Evolutionary conservation across 257 asterid species (phyloP).

Genomic region (Cynanchum wilfordii): DNA sequence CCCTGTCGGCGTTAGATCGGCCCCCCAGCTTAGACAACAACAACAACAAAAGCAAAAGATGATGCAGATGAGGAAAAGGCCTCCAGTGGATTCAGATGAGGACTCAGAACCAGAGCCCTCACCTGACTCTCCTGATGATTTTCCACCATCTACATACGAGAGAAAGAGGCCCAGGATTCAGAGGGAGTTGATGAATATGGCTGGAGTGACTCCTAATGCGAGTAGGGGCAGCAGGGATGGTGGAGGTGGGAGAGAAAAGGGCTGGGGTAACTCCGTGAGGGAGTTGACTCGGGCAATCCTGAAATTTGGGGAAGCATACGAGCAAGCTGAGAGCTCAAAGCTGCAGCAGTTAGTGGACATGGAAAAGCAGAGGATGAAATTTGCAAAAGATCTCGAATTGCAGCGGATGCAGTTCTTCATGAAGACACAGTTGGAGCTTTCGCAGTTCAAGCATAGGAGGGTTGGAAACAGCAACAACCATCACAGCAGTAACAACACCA

Average conservation of each 20-base stretch:
- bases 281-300: conserved; percentile 59
- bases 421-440: conserved; percentile 76
- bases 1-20: conserved; percentile 37
- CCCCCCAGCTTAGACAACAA: conserved; percentile 21
- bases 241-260: conserved; percentile 24
- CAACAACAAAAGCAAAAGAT: conserved; percentile 19
- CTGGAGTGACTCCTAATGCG: background rate
- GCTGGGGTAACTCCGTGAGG: conserved; percentile 50
- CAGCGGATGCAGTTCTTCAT: conserved; percentile 86
- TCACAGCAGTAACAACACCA: conserved; percentile 9
- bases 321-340: conserved; percentile 70
- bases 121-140: conserved; percentile 51
- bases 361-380: conserved; percentile 95
- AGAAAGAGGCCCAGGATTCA: conserved; percentile 42
- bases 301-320: conserved; percentile 78
- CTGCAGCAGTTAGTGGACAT: conserved; percentile 80
- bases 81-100: conserved; percentile 34
- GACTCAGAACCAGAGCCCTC: conserved; percentile 57
- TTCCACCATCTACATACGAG: conserved; percentile 43
- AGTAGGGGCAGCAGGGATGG: conserved; percentile 7
- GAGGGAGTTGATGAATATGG: conserved; percentile 15
- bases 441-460: conserved; percentile 46
- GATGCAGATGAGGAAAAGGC: conserved; percentile 27
- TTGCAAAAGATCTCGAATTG: conserved; percentile 80
- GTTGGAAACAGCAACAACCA: conserved; percentile 32